These are phyloP conservation scores for Phlebiopsis flavidoalba DNA, from an alignment of 768 basidiomycete genomes.

Conservation along the genomic window DNA sequence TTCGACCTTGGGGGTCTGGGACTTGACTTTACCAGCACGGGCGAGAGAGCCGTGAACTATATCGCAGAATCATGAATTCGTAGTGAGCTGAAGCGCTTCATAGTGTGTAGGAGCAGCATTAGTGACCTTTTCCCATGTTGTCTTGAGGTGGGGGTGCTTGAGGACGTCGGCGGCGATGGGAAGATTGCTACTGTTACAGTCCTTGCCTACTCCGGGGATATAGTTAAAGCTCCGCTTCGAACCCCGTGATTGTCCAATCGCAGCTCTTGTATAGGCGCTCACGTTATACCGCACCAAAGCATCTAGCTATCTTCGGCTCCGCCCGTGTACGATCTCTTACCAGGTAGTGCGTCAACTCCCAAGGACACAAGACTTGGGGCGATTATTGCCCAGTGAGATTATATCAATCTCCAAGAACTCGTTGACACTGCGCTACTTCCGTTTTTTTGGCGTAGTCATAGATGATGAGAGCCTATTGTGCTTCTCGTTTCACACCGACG, in stretches of 20 bases:
- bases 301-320: too few relatives aligned
- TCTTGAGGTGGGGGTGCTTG: constrained; percentile 47
- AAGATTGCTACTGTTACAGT: constrained; percentile 38
- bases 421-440: too few relatives aligned
- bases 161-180: constrained; percentile 22
- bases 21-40: constrained; percentile 99
- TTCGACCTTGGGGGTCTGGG: constrained; percentile 96
- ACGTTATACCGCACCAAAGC: too few relatives aligned
- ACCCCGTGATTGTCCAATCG: neutral
- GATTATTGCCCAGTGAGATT: too few relatives aligned
- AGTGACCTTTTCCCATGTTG: constrained; percentile 70
- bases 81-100: constrained; percentile 1
- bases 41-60: constrained; percentile 98
- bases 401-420: too few relatives aligned
- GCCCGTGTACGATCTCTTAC: too few relatives aligned
- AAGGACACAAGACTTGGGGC: too few relatives aligned
- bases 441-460: too few relatives aligned
- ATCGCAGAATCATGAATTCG: constrained; percentile 7
- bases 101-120: constrained; percentile 1
- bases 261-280: neutral
- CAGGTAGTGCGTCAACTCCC: too few relatives aligned
- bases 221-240: constrained; percentile 1
- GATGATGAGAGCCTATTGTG: too few relatives aligned
- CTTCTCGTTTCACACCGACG: too few relatives aligned
- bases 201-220: constrained; percentile 15